Evolutionary conservation across 768 basidiomycete genomes (phyloP).

Genomic region (Erythrobasidium yunnanense): DNA sequence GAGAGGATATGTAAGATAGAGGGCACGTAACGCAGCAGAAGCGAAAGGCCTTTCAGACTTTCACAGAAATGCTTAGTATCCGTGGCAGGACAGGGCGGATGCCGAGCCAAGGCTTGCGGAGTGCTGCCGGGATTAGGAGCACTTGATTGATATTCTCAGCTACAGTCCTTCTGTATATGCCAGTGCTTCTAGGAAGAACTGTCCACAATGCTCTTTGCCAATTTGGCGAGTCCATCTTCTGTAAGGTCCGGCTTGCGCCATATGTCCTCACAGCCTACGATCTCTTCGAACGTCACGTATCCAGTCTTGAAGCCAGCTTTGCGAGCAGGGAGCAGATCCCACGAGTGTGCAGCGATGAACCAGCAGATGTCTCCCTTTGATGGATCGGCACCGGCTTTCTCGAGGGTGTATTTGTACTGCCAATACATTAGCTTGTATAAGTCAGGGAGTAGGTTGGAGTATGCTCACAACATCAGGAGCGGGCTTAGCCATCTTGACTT

Average conservation of each 20-base stretch:
- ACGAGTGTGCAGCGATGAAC: conserved; percentile 27
- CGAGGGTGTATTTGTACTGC: conserved; percentile 15
- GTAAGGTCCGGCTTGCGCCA: conserved; percentile 16
- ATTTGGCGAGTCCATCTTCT: conserved; percentile 21
- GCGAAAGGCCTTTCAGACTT: too few relatives aligned
- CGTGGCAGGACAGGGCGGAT: too few relatives aligned
- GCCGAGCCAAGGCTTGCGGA: too few relatives aligned
- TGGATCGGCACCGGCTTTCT: conserved; percentile 13
- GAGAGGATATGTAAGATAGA: too few relatives aligned
- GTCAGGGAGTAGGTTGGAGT: neutral
- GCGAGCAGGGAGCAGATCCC: conserved; percentile 26
- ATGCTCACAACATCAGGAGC: conserved; percentile 12
- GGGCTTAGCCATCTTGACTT: conserved; percentile 26
- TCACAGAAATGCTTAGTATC: too few relatives aligned
- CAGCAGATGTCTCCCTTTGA: conserved; percentile 15
- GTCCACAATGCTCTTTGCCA: conserved; percentile 14
- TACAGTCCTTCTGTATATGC: too few relatives aligned
- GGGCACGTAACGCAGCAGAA: too few relatives aligned
- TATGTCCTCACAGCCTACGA: conserved; percentile 9
- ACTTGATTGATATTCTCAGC: neutral
- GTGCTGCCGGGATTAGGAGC: neutral
- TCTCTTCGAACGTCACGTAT: conserved; percentile 25
- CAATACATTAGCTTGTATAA: neutral
- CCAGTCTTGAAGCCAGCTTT: conserved; percentile 30
- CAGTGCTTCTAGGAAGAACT: neutral